Evolutionary conservation across 495 filamentous ascomycete species (phyloP), one percentile per base, ranked within the genome.

Genomic region (Opeltia flavorubescens): DNA sequence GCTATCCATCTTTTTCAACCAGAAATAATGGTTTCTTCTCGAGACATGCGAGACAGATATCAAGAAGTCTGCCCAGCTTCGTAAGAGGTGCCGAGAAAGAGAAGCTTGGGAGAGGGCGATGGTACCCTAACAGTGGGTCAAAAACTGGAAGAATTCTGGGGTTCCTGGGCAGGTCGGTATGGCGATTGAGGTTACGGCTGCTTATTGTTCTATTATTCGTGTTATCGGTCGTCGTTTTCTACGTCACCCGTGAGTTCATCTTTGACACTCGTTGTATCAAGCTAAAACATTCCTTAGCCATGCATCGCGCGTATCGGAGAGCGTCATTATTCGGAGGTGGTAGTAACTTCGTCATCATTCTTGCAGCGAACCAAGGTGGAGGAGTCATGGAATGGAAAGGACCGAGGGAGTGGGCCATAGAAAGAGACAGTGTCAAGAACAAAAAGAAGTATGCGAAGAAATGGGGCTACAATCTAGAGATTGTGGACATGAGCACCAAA

Each of bases 311-410:
- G 31, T 81, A 81, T 55, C 70, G 79, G 53, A 57, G 72, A 50
- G 69, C 78, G 26, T 55, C 69, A 33, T 60, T 66, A 15, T 60
- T 94, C 1, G 89, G 91, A 21, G 86, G 87, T 26, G 91, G 93
- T 1, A 77, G 75, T 53, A 95, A 95, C 58, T 86, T 84, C 55
- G 91, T 99, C 29, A 83, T 99, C 26, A 89, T 99, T 52, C 68
- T 96, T 7, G 89, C 81, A 29, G 89, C 91, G 39, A 99, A 99
- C 59, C 74, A 88, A 46, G 91, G 93, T 25, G 91, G 91, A 43
- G 91, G 91, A 41, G 91, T 99, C 5, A 96, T 95, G 89, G 91
- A 94, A 60, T 94, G 84, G 88, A 99, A 99, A 61, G 91, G 93
- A 0, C 80, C 93, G 4, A 75, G 89, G 46, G 91, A 99, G 61